Evolutionary conservation across 306 rosid species (phyloP), one percentile per base, ranked within the genome.

Genomic region (Rubus parviflorus): DNA sequence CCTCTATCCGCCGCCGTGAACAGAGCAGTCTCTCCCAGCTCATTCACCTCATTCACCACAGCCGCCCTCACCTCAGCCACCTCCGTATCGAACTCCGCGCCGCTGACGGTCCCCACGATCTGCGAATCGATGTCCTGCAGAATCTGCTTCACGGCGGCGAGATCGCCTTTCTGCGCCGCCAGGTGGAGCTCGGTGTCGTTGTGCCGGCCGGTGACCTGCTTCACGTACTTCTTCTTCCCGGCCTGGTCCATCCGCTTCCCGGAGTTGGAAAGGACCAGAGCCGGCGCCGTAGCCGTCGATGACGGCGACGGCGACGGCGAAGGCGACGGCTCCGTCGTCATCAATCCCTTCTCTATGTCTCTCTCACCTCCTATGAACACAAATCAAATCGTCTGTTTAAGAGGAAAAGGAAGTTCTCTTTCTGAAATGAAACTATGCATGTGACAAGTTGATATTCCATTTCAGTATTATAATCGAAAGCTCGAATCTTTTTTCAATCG

Each of bases 141-240:
- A 85, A 96, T 88, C 97, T 89, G 92, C 86, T 82, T 86, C 79
- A 96, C 97, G 1, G 97, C 99, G 5, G 85, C 90, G 51, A 92
- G 92, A 88, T 96, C 98, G 1, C 96, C 99, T 43, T 91, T 84
- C 80, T 92, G 99, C 74, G 99, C 98, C 19, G 99, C 99, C 75
- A 96, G 77, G 84, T 96, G 99, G n/a, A 96, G 94, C 76, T 89
- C 94, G 0, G 99, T 96, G 72, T 92, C 99, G 86, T 92, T 96
- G 84, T 91, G 96, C 69, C 99, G 85, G 25, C 99, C 99, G 3
- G 99, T 96, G 76, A 96, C 99, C 64, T 96, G 99, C 86, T 92
- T 96, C 86, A 96, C 98, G 66, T 96, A 96, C 87, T 91, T 96
- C 90, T 96, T 96, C 91, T 80, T 93, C 68, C 99, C 98, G 0